A percentile compares a stretch with the other conserved stretches of the same genome.
Conservation (phyloP, 768 basidiomycete genomes). For the Russula virescens region DNA sequence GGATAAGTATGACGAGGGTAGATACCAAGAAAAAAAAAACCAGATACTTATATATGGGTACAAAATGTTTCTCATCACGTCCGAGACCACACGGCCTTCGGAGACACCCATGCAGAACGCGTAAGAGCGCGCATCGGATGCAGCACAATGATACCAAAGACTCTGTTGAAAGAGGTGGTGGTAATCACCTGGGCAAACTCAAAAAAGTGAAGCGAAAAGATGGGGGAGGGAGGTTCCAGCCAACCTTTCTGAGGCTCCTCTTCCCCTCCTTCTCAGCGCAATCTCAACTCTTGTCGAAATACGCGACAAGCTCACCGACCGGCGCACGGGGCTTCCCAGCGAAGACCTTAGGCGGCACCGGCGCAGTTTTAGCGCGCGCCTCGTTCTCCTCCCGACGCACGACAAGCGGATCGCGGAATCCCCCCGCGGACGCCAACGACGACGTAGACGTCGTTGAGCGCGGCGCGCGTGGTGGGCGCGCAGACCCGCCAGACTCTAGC, state of each 20-base stretch:
- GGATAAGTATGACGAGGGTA: neutral
- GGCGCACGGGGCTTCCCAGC: slow-evolving; percentile 56
- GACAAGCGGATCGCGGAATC: slow-evolving; percentile 73
- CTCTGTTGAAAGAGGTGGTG: neutral
- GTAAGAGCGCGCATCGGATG: neutral
- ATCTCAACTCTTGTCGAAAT: slow-evolving; percentile 48
- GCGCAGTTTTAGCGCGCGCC: slow-evolving; percentile 35
- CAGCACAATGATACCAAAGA: neutral
- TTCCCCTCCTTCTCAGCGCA: too few species aligned
- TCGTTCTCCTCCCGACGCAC: slow-evolving; percentile 57
- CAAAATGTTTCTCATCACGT: neutral
- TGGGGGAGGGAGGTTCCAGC: too few species aligned
- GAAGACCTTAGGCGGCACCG: slow-evolving; percentile 40
- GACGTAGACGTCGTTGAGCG: slow-evolving; percentile 24
- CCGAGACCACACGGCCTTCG: neutral
- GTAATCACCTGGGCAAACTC: too few species aligned
- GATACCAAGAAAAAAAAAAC: neutral
- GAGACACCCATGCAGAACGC: neutral
- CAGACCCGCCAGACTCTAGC: neutral
- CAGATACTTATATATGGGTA: neutral
- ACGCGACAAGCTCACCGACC: slow-evolving; percentile 76
- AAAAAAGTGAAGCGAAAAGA: too few species aligned
- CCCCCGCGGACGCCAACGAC: slow-evolving; percentile 32
- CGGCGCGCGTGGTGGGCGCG: neutral
- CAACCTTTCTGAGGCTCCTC: too few species aligned